A percentile compares a stretch with the other conserved stretches of the same genome.
phyloP scores from a whole-genome alignment of 2,329 filamentous ascomycete genomes.

The Fusarium beomiforme region DNA sequence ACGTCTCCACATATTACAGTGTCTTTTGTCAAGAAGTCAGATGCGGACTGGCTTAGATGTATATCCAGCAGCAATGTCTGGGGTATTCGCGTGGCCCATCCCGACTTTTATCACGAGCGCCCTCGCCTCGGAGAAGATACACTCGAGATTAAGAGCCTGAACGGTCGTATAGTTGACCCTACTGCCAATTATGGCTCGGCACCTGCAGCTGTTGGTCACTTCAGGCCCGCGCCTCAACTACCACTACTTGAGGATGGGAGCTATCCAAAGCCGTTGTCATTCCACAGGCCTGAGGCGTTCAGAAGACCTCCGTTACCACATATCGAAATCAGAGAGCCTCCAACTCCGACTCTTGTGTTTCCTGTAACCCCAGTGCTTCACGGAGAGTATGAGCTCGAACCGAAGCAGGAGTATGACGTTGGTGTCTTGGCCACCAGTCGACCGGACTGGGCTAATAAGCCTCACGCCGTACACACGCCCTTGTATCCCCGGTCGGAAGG shows the following conservation, averaged over 20 bases:
- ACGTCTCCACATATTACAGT: slow-evolving; percentile 13
- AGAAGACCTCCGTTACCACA: neutral
- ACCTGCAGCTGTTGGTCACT: neutral
- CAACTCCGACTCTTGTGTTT: neutral
- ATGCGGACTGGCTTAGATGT: slow-evolving; percentile 28
- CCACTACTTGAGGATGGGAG: too few species aligned
- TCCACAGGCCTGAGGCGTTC: neutral
- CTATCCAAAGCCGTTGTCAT: neutral
- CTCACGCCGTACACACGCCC: neutral
- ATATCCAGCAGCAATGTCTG: slow-evolving; percentile 35
- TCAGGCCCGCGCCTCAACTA: too few species aligned
- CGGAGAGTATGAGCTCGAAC: neutral
- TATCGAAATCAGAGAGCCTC: neutral
- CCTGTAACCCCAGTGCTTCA: neutral
- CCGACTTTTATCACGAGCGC: neutral
- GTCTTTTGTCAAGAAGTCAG: neutral
- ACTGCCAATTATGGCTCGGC: neutral
- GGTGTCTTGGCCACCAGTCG: slow-evolving; percentile 6
- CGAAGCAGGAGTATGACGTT: neutral
- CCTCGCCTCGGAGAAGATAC: neutral
- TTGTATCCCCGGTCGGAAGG: neutral
- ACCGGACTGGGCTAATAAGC: neutral
- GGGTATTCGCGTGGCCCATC: slow-evolving; percentile 17
- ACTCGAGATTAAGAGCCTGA: neutral
- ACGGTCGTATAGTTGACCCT: neutral